These are phyloP conservation scores for Lodderomyces metapsilosis DNA, from an alignment of 1,139 yeast species.

Conservation along the genomic window DNA sequence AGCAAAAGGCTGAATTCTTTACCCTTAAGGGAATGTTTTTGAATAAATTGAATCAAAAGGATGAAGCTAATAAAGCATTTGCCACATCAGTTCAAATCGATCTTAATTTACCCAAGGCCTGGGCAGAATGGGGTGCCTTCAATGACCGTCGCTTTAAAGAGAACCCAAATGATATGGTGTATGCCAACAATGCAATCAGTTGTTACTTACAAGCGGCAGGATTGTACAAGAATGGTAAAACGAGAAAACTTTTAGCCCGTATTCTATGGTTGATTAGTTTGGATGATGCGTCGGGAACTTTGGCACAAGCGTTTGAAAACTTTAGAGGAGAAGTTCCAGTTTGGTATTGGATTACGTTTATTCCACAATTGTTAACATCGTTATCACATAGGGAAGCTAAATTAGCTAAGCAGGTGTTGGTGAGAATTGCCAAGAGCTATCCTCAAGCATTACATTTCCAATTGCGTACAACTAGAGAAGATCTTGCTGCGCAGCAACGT, in stretches of 20 bases:
- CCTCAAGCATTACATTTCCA: constrained; percentile 98
- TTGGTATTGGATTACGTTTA: constrained; percentile 98
- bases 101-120: constrained; percentile 89
- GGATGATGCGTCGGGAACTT: constrained; percentile 80
- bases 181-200: constrained; percentile 91
- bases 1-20: constrained; percentile 96
- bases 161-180: constrained; percentile 75
- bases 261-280: constrained; percentile 91
- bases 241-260: constrained; percentile 83
- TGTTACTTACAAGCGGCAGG: constrained; percentile 98
- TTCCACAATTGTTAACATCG: constrained; percentile 89
- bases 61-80: constrained; percentile 96
- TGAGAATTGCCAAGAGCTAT: constrained; percentile 90
- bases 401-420: constrained; percentile 81
- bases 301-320: constrained; percentile 85
- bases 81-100: constrained; percentile 97
- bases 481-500: constrained; percentile 81
- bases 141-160: constrained; percentile 88
- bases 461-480: constrained; percentile 91
- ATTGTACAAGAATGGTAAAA: constrained; percentile 85
- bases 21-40: constrained; percentile 97
- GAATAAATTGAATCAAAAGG: constrained; percentile 83
- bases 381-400: constrained; percentile 89
- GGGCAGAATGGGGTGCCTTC: constrained; percentile 99
- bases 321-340: constrained; percentile 96